Percentiles rank a stretch among this genome's conserved stretches.
Evolutionary conservation across 2,329 filamentous ascomycete genomes (phyloP).

Genomic region (Sporothrix pallida): DNA sequence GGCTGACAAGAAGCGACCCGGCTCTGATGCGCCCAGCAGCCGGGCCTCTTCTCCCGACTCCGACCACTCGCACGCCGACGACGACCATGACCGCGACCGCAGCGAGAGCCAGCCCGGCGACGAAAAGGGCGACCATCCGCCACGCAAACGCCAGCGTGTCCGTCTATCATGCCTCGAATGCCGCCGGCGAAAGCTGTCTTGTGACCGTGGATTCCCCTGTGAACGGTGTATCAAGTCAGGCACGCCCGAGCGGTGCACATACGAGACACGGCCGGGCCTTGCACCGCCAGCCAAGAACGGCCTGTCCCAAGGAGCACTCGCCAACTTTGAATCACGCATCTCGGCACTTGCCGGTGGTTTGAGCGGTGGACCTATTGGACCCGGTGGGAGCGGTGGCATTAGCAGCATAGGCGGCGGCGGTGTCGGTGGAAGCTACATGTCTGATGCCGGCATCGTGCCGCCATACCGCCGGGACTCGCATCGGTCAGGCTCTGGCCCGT

Average conservation of each 20-base stretch:
- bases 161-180: slow-evolving; percentile 66
- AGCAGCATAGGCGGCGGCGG: slow-evolving; percentile 20
- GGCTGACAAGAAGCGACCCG: not conserved
- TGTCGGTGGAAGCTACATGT: slow-evolving; percentile 28
- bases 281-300: slow-evolving; percentile 54
- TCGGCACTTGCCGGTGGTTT: slow-evolving; percentile 49
- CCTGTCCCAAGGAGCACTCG: slow-evolving; percentile 51
- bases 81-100: slow-evolving; percentile 27
- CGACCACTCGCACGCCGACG: slow-evolving; percentile 20
- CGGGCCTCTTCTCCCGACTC: slow-evolving; percentile 32
- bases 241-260: slow-evolving; percentile 64
- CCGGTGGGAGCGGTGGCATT: slow-evolving; percentile 43
- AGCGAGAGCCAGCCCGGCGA: slow-evolving; percentile 33
- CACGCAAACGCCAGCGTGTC: slow-evolving; percentile 65
- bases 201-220: slow-evolving; percentile 66
- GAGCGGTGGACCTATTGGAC: slow-evolving; percentile 23
- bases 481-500: slow-evolving; percentile 31
- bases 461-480: slow-evolving; percentile 48
- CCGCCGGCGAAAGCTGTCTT: slow-evolving; percentile 65
- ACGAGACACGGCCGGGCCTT: slow-evolving; percentile 57
- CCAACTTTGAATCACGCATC: slow-evolving; percentile 53
- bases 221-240: slow-evolving; percentile 67
- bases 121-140: slow-evolving; percentile 38
- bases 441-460: slow-evolving; percentile 41
- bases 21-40: slow-evolving; percentile 33